These are phyloP conservation scores for Penicillium arizonense DNA, from an alignment of 495 filamentous ascomycete species.

Conservation along the genomic window DNA sequence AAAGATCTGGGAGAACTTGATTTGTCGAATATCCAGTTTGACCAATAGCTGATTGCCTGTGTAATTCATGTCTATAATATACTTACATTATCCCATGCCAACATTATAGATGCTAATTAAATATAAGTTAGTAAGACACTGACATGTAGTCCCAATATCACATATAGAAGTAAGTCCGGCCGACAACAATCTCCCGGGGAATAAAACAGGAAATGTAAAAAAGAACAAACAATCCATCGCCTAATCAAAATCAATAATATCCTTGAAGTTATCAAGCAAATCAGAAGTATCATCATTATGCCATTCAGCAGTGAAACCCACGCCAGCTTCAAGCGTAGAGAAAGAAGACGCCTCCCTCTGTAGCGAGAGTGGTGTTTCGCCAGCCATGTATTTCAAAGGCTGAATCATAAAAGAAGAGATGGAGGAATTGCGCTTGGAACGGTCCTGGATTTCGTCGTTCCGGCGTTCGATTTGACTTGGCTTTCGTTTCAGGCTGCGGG, in stretches of 20 bases:
- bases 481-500: constrained; percentile 3
- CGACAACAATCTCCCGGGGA: background rate
- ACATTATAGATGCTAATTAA: no score
- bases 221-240: background rate
- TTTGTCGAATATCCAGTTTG: no score
- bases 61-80: no score
- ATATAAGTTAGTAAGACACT: no score
- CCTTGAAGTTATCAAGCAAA: constrained; percentile 37
- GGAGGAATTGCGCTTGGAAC: background rate
- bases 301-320: background rate
- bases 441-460: background rate
- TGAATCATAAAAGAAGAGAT: background rate
- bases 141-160: background rate
- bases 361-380: background rate
- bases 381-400: background rate
- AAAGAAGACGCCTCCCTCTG: background rate
- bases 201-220: background rate
- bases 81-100: no score
- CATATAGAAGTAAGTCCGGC: background rate
- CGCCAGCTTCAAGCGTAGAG: background rate
- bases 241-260: constrained; percentile 33
- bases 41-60: no score
- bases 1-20: no score
- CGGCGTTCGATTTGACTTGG: background rate
- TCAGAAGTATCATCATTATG: constrained; percentile 5